These are phyloP conservation scores for Nidula niveotomentosa DNA, from an alignment of 1,284 basidiomycete genomes.

Conservation along the genomic window DNA sequence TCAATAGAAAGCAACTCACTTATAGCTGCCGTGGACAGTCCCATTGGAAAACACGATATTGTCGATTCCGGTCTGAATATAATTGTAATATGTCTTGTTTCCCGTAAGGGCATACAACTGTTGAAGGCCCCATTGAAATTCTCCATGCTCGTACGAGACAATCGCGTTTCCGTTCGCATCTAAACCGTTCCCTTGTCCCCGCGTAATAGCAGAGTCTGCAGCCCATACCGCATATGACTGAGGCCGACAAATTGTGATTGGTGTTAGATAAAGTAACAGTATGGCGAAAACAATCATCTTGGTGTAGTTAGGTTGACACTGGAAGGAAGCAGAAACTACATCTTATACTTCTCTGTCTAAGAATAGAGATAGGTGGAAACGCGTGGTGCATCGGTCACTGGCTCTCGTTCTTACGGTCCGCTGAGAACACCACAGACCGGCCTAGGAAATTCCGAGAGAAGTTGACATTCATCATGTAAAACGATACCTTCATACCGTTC, in stretches of 20 bases:
- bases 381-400: too few species aligned
- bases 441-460: too few species aligned
- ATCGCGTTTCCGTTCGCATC: constrained; percentile 25
- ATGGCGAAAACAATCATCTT: too few species aligned
- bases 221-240: constrained; percentile 41
- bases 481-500: too few species aligned
- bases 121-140: constrained; percentile 38
- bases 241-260: constrained; percentile 13
- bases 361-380: too few species aligned
- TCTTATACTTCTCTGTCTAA: too few species aligned
- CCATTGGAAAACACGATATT: constrained; percentile 38
- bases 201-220: constrained; percentile 40
- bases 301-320: too few species aligned
- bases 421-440: too few species aligned
- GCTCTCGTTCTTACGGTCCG: too few species aligned
- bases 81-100: constrained; percentile 39
- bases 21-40: constrained; percentile 34
- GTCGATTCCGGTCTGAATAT: constrained; percentile 34
- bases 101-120: constrained; percentile 36
- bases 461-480: too few species aligned
- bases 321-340: too few species aligned
- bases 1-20: constrained; percentile 19
- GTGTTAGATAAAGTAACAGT: too few species aligned
- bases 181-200: constrained; percentile 42
- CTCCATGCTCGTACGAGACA: constrained; percentile 44